Evolutionary conservation across 2,329 filamentous ascomycete genomes (phyloP).

Genomic region (Fusarium sp.): DNA sequence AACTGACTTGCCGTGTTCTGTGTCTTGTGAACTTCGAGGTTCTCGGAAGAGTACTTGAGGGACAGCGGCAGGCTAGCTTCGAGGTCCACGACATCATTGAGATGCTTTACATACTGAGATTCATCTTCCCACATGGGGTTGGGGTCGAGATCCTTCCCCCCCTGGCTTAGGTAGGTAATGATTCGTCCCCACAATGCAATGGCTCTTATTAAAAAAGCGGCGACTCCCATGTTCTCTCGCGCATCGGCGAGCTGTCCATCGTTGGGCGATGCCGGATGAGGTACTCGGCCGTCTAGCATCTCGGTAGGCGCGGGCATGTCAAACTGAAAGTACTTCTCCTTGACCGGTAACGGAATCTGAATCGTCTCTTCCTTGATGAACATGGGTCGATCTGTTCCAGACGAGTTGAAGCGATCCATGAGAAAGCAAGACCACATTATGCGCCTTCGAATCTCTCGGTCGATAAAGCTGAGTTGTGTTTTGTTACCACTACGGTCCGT

Average conservation of each 20-base stretch:
- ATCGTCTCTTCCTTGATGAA: constrained; percentile 91
- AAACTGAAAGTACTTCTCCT: constrained; percentile 87
- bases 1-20: constrained; percentile 92
- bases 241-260: constrained; percentile 72
- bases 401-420: constrained; percentile 98
- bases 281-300: constrained; percentile 75
- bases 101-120: constrained; percentile 78
- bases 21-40: constrained; percentile 83
- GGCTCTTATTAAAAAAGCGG: constrained; percentile 85
- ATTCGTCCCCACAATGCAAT: constrained; percentile 91
- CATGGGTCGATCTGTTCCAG: constrained; percentile 88
- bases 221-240: constrained; percentile 90
- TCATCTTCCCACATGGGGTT: constrained; percentile 82
- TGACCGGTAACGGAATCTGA: constrained; percentile 88
- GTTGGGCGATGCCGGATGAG: constrained; percentile 68
- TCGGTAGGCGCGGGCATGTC: constrained; percentile 92
- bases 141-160: constrained; percentile 80
- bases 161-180: constrained; percentile 89
- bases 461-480: constrained; percentile 82
- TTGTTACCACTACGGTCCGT: constrained; percentile 67
- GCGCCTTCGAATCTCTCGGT: constrained; percentile 88
- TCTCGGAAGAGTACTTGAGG: constrained; percentile 81
- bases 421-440: constrained; percentile 99
- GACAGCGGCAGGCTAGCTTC: constrained; percentile 72
- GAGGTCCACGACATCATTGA: constrained; percentile 76